Base-by-base conservation (phyloP, 2,329 filamentous ascomycete species). In the Curvularia sp. region DNA sequence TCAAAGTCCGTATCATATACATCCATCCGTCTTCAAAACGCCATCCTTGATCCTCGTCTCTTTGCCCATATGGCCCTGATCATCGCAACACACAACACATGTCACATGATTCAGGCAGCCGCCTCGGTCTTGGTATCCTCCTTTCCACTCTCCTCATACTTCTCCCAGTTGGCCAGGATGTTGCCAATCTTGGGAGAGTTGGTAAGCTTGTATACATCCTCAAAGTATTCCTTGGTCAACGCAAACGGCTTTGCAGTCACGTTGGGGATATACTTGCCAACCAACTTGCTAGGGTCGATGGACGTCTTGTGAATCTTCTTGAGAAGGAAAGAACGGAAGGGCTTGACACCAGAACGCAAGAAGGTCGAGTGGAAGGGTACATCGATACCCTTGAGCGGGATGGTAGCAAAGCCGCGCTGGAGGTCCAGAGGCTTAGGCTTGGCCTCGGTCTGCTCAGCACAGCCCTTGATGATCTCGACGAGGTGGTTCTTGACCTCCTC, bases 271-370 rank as follows among this genome's bases (percentile, higher is more conserved):
- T 99, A 99, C 82, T 99, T 99, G 73, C 95, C 95, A 68, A 99
- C 86, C 73, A 99, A 82, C 85, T 98, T 98, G 77, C 91, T 90
- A 5, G 95, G 95, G 78, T 99, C 95, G 78, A 99, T 98, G 53
- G 91, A 96, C 23, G 93, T 97, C 87, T 96, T 97, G 86, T 98
- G 93, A 82, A 99, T 98, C 87, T 99, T 99, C 91, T 98, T 99
- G 71, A 98, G 89, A 76, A 99, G 80, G 87, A 99, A 99, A 43
- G 89, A 94, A 67, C 95, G 87, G 92, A 99, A 99, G 46, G 96
- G 95, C 85, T 99, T 99, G 79, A 99, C 95, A 72, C 95, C 96
- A 38, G 93, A 97, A 55, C 96, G 91, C 80, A 99, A 82, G 85
- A 99, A 99, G 18, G 95, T 99, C 70, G 91, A 95, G 85, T 99